Evolutionary conservation across 768 basidiomycete species (phyloP).

Genomic region (Rhizopogon roseolus): DNA sequence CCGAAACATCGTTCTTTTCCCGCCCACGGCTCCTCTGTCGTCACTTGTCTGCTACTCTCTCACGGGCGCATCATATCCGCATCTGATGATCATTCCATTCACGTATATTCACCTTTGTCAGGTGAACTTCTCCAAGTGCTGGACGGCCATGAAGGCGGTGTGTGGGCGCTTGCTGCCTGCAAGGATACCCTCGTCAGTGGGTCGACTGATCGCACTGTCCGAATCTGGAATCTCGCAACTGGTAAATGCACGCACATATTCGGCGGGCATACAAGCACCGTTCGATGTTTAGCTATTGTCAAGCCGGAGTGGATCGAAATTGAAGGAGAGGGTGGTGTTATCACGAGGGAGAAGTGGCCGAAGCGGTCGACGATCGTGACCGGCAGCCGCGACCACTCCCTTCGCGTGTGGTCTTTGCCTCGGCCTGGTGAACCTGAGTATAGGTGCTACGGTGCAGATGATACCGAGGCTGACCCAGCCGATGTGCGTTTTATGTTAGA

Average conservation of each 20-base stretch:
- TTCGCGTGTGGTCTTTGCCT: constrained; percentile 66
- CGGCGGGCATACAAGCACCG: constrained; percentile 94
- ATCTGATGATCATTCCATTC: constrained; percentile 95
- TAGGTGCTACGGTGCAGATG: constrained; percentile 58
- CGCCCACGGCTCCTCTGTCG: constrained; percentile 85
- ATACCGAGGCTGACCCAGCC: constrained; percentile 55
- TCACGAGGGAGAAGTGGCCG: constrained; percentile 68
- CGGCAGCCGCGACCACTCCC: constrained; percentile 62
- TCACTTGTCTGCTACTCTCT: constrained; percentile 95
- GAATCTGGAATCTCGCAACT: constrained; percentile 82
- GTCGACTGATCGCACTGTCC: constrained; percentile 88
- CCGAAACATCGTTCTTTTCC: constrained; percentile 80
- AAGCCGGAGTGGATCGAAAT: constrained; percentile 86
- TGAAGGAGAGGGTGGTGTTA: constrained; percentile 55
- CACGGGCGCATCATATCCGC: constrained; percentile 93
- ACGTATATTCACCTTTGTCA: constrained; percentile 85
- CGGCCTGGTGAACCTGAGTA: constrained; percentile 73
- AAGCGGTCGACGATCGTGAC: constrained; percentile 70
- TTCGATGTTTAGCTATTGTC: constrained; percentile 92
- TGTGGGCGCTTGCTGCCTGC: constrained; percentile 92
- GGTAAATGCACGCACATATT: constrained; percentile 90
- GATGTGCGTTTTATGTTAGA: constrained; percentile 27
- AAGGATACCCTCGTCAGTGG: constrained; percentile 88
- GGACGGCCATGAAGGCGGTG: constrained; percentile 91
- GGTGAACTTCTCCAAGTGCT: constrained; percentile 72